Base-by-base conservation (phyloP, 345 rosid genomes). In the Eutrema japonicum region DNA sequence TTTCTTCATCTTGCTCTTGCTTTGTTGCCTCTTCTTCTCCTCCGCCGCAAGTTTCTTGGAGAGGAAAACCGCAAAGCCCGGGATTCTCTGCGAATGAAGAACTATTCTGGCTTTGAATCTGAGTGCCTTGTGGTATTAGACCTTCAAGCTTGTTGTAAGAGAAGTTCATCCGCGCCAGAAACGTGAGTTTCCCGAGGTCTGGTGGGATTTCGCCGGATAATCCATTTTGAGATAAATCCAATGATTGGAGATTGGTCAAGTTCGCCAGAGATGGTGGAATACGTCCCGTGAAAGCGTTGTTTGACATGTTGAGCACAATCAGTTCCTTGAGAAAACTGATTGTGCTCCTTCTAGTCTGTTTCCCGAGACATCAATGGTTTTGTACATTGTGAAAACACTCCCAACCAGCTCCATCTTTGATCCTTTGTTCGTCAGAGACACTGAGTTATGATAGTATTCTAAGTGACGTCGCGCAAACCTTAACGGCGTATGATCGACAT, bases 241-340 rank as follows among this genome's bases (percentile, higher is more conserved):
- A 0, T 5, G 77, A 65, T 14, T 73, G n/a, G 8, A 74, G 77
- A 36, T 73, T 57, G 38, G 11, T 56, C 40, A 73, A 42, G 73
- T 68, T 74, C 3, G 26, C 7, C 0, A 55, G 4, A 11, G 63
- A 63, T 62, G 47, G 27, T 13, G 77, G 65, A 64, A 73, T 65
- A 16, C 1, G 71, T 32, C 71, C 49, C 6, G 71, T 45, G 71
- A 64, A 65, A 42, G 46, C 64, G 12, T 73, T 73, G 55, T 66
- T 45, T 55, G 77, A 73, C 64, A 73, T 41, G 71, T 64, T 73
- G 36, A 73, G 55, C 2, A 65, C 50, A 18, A 40, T 32, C 10
- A 73, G 41, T 64, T 42, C 57, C 64, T 54, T 64, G 8, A 73
- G 55, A 7, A 41, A 3, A 16, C 64, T 9, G 0, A 54, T 53